Base-by-base conservation (phyloP, 106 monocot genomes). In the Vanilla planifolia region DNA sequence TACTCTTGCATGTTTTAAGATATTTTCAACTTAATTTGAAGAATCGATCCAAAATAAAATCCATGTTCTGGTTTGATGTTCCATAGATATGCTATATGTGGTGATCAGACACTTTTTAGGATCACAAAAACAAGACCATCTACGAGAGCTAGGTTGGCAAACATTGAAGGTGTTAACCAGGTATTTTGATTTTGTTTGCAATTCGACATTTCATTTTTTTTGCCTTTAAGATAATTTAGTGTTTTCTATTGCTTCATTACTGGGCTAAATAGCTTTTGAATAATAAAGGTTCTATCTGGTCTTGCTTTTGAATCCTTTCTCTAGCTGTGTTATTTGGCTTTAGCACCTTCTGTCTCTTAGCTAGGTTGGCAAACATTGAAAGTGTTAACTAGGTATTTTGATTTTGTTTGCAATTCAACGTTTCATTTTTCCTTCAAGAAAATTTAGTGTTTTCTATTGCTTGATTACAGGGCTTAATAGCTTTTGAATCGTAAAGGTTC, bases 121-220 rank as follows among this genome's bases (percentile, higher is more conserved):
- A 82, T 98, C 16, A 55, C 88, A 25, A 88, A 92, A 68, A 67
- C 40, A 51, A 85, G 98, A 61, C 98, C 98, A 42, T 82, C 84
- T 55, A 85, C 81, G 53, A 81, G 24, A 82, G 84, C 88, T 69
- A 79, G 88, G 64, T 67, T 98, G 50, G 98, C 98, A 44, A 98
- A 85, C 51, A 82, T 92, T 64, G 98, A 85, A 63, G 92, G 98
- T 71, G 79, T 98, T 59, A 98, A 98, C 72, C 98, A 98, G 88
- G 96, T 98, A 81, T 42, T 51, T n/a, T 51, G 52, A 21, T 29
- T 32, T 40, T 43, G 8, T 64, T n/a, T n/a, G n/a, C 24, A 36
- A 7, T 3, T 6, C 8, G 68, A 22, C 7, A 50, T 2, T 34
- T 17, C 4, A 25, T 70, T 2, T 23, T 19, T 24, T 60, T 26